Evolutionary conservation across 1,284 basidiomycete genomes (phyloP), one percentile per base, ranked within the genome.

Genomic region (Rhodotorula sp.): DNA sequence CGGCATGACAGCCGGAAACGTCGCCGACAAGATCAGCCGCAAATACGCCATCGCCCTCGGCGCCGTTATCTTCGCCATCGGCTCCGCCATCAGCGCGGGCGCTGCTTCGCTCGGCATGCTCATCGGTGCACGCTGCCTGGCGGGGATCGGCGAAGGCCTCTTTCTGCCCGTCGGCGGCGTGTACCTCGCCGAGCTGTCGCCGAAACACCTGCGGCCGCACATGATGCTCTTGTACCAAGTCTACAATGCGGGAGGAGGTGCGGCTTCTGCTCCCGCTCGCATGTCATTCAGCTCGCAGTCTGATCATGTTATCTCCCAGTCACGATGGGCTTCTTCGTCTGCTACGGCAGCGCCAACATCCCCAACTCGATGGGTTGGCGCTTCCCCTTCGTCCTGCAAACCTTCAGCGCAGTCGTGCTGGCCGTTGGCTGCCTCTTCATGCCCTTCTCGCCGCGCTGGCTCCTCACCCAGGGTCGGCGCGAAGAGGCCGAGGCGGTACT

Each of bases 371-470:
- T 87, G 27, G 82, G 85, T 9, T 87, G 85, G 85, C 81, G 86
- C 7, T 77, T 83, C 21, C 85, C 86, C 0, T 84, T 86, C 68
- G 82, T 82, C 27, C 68, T 85, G 27, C 84, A 86, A 75, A 80
- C 83, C 7, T 74, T 80, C 50, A 76, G 82, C 25, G 83, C 85
- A 7, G 77, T 78, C 14, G 67, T 80, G 4, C 76, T 87, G 41
- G 84, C 85, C 5, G 79, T 83, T 16, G 84, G 84, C n/a, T 83
- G 84, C 55, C 80, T 81, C 23, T 83, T 85, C 77, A 81, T 87
- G 46, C 86, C 86, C 10, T 85, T 87, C 74, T 87, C 86, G 45
- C n/a, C 61, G 3, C 82, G 85, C 19, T 87, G 85, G 85, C 78
- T 86, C 21, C 77, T 82, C 48, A 83, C 84, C 62, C 82, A 82